Evolutionary conservation across 164 flowering plant genomes (phyloP).

Genomic region (Malania oleifera): DNA sequence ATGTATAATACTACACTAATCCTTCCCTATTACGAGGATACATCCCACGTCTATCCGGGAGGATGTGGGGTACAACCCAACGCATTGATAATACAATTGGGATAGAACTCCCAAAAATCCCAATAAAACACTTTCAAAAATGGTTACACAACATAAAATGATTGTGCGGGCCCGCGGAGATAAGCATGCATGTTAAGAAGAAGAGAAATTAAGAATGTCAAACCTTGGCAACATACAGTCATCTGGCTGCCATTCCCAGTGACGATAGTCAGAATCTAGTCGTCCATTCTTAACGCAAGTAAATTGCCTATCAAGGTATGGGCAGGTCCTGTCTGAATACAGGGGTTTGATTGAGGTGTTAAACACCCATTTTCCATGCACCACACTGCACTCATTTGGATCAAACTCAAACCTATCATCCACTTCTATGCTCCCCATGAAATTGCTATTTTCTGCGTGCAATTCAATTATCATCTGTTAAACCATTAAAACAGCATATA

Average conservation of each 20-base stretch:
- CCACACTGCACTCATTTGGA: slow-evolving; percentile 57
- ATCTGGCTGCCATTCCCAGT: slow-evolving; percentile 95
- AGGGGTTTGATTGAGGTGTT: slow-evolving; percentile 55
- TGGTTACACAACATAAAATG: too few relatives aligned
- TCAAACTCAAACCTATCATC: slow-evolving; percentile 65
- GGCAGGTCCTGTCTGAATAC: slow-evolving; percentile 71
- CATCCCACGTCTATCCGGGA: too few relatives aligned
- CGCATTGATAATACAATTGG: too few relatives aligned
- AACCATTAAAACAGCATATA: too few relatives aligned
- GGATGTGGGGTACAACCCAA: too few relatives aligned
- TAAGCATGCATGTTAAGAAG: too few relatives aligned
- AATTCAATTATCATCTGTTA: slow-evolving; percentile 8
- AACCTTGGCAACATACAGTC: slow-evolving; percentile 81
- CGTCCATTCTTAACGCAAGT: slow-evolving; percentile 75
- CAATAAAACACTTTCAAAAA: too few relatives aligned
- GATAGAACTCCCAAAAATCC: too few relatives aligned
- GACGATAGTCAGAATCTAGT: slow-evolving; percentile 59
- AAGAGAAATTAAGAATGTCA: neutral
- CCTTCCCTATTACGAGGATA: too few relatives aligned
- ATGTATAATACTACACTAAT: too few relatives aligned
- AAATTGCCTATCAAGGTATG: slow-evolving; percentile 65
- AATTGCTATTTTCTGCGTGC: slow-evolving; percentile 16
- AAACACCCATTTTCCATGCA: slow-evolving; percentile 81
- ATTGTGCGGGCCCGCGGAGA: too few relatives aligned
- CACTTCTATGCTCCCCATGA: slow-evolving; percentile 17